These are phyloP conservation scores for Talaromyces thailandensis DNA, from an alignment of 495 filamentous ascomycete species.

Conservation along the genomic window DNA sequence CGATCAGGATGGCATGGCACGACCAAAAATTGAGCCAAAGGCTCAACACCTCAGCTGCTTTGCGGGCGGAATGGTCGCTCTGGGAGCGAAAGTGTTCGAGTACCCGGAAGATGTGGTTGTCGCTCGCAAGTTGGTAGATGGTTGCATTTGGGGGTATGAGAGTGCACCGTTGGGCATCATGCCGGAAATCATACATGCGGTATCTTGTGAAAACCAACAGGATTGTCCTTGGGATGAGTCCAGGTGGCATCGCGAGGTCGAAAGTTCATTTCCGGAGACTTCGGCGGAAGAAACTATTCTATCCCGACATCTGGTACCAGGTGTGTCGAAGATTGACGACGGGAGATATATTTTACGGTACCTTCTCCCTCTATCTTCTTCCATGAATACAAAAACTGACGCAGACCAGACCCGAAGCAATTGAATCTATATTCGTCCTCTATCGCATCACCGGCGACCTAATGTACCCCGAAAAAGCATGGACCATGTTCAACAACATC, in stretches of 20 bases:
- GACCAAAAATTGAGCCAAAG: constrained; percentile 18
- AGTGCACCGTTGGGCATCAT: constrained; percentile 30
- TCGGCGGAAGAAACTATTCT: not conserved
- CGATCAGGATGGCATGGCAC: not conserved
- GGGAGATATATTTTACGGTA: constrained; percentile 57
- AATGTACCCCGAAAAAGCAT: constrained; percentile 54
- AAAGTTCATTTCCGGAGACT: not conserved
- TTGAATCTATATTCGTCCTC: constrained; percentile 66
- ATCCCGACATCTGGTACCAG: constrained; percentile 36
- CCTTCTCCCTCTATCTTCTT: constrained; percentile 1
- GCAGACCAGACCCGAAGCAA: constrained; percentile 48
- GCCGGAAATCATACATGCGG: constrained; percentile 29
- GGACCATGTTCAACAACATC: constrained; percentile 67
- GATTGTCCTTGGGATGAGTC: constrained; percentile 30
- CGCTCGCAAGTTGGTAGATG: constrained; percentile 64
- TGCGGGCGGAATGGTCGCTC: constrained; percentile 72
- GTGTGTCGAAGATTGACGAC: constrained; percentile 52
- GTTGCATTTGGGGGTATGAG: constrained; percentile 72
- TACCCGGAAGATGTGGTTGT: constrained; percentile 57
- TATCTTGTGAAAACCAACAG: constrained; percentile 21
- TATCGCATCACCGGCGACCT: constrained; percentile 65
- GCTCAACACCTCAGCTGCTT: constrained; percentile 69
- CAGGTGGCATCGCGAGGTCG: constrained; percentile 24
- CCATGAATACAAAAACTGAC: constrained; percentile 2
- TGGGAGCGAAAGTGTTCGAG: constrained; percentile 69